Base-by-base conservation (phyloP, 2,329 filamentous ascomycete species). In the Aspergillus sp. region DNA sequence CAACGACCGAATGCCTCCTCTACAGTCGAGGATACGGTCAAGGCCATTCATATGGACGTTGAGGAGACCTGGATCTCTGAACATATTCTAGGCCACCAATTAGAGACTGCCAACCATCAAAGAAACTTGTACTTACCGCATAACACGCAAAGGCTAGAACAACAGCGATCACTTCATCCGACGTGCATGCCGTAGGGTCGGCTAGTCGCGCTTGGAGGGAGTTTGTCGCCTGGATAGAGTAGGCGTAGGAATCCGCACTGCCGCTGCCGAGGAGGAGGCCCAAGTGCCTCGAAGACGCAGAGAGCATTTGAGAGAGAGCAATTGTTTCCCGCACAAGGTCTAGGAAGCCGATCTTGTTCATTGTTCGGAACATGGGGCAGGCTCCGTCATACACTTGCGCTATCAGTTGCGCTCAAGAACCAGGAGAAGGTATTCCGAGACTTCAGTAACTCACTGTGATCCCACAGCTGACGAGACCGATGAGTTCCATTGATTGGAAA, bases 241-340 rank as follows among this genome's bases (percentile, higher is more conserved):
- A 41, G 34, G 8, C 34, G 34, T 41, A 41, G 15, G 34, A 13
- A 15, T 41, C 34, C 3, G 34, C 8, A 41, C 34, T 41, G 11
- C 13, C 34, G 34, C 34, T 41, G 9, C 34, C 11, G 13, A 41
- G 34, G 2, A 41, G 3, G 4, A 41, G 34, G 1, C 34, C 34
- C 34, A 41, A 11, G 15, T 41, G 34, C 17, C 34, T 41, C 5
- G 34, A 41, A 13, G 34, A 41, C 11, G 34, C 34, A 41, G 34
- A 41, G 8, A 41, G 15, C 9, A 41, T 13, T 15, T 41, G 34
- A 5, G 34, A 17, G 8, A 41, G 34, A 3, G 34, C 34, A 23
- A 52, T 52, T 17, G 49, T 31, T n/a, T 52, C 49, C 31, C 49
- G 49, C 23, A 52, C 49, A 15, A 52, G 23, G 13, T 52, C 49